Evolutionary conservation across 1,284 basidiomycete genomes (phyloP).

Genomic region (Melampsora americana): DNA sequence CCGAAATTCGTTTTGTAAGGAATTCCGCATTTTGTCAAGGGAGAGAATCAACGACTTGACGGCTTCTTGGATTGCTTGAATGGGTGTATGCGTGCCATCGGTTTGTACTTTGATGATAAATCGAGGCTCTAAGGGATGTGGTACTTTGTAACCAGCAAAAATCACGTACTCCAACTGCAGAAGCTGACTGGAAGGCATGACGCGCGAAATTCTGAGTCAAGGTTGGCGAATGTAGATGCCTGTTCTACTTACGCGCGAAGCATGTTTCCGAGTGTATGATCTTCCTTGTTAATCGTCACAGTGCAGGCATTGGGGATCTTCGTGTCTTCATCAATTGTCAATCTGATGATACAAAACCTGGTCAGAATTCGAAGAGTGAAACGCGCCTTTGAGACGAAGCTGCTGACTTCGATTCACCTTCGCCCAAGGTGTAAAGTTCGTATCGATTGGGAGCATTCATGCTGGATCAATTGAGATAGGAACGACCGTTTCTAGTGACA

Average conservation of each 20-base stretch:
- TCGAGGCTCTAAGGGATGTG: conserved; percentile 89
- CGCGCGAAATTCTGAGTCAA: not conserved
- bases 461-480: not conserved
- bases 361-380: conserved; percentile 43
- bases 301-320: conserved; percentile 96
- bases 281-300: conserved; percentile 88
- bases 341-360: conserved; percentile 58
- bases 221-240: not conserved
- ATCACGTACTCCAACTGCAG: conserved; percentile 77
- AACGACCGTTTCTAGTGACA: no score
- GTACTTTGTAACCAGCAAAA: conserved; percentile 96
- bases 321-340: conserved; percentile 89
- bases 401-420: conserved; percentile 84
- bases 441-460: conserved; percentile 94
- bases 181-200: conserved; percentile 61
- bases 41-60: conserved; percentile 77
- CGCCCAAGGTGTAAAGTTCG: conserved; percentile 84
- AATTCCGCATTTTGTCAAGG: conserved; percentile 58
- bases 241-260: conserved; percentile 71
- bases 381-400: conserved; percentile 28
- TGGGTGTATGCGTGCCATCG: conserved; percentile 78
- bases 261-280: conserved; percentile 96
- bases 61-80: conserved; percentile 76
- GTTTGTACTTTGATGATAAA: conserved; percentile 94
- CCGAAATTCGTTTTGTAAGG: conserved; percentile 37